These are phyloP conservation scores for Xylaria scruposa DNA, from an alignment of 495 filamentous ascomycete genomes.

Conservation along the genomic window DNA sequence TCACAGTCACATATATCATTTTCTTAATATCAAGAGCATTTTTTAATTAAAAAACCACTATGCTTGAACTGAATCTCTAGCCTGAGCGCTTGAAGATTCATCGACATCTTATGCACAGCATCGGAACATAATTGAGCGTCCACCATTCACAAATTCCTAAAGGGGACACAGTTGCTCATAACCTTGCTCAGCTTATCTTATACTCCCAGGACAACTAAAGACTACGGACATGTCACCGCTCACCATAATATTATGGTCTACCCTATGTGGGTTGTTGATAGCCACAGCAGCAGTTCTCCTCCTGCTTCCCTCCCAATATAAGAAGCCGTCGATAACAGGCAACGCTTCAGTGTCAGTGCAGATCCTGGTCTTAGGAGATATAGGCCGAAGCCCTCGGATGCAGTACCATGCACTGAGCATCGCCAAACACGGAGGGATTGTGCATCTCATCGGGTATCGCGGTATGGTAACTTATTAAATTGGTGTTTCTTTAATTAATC, in stretches of 20 bases:
- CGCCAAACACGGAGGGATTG: conserved; percentile 78
- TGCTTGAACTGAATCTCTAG: neutral
- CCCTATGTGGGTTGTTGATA: conserved; percentile 31
- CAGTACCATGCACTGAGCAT: conserved; percentile 97
- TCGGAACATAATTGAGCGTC: neutral
- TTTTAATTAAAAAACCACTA: neutral
- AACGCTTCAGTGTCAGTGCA: conserved; percentile 62
- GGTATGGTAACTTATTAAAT: conserved; percentile 54
- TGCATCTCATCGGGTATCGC: conserved; percentile 86
- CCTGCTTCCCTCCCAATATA: conserved; percentile 37
- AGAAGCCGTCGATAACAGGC: conserved; percentile 33
- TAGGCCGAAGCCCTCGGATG: conserved; percentile 96
- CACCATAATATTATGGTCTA: conserved; percentile 34
- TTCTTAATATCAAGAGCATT: neutral
- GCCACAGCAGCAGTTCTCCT: conserved; percentile 27
- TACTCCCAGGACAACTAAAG: neutral
- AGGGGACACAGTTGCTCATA: neutral
- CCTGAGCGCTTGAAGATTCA: neutral
- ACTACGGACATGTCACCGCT: conserved; percentile 33
- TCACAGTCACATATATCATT: too few species aligned
- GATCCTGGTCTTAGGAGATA: conserved; percentile 96
- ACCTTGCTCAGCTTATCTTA: neutral
- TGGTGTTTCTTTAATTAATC: neutral
- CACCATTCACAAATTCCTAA: neutral
- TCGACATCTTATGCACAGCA: neutral